A percentile compares a stretch with the other conserved stretches of the same genome.
Conservation (phyloP, 2,329 filamentous ascomycete genomes). For the Cercospora brassicicola region DNA sequence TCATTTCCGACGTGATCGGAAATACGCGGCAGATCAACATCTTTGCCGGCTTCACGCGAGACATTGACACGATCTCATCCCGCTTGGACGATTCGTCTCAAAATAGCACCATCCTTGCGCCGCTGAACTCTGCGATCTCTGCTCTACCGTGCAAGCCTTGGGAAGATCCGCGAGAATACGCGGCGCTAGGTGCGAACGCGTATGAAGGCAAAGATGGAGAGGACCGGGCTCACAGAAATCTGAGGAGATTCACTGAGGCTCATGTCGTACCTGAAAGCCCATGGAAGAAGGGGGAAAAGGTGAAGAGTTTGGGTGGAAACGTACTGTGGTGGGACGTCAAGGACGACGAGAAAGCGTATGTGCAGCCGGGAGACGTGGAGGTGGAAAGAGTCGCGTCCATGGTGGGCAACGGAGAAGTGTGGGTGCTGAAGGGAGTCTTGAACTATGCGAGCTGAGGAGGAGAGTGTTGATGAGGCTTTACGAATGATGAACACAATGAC, state of each 20-base stretch:
- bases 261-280: constrained; percentile 76
- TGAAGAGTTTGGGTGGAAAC: constrained; percentile 65
- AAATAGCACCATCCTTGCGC: constrained; percentile 85
- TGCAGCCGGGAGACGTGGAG: constrained; percentile 77
- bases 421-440: constrained; percentile 67
- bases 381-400: constrained; percentile 71
- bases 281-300: constrained; percentile 69
- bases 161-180: constrained; percentile 75
- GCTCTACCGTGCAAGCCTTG: constrained; percentile 80
- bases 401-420: constrained; percentile 86
- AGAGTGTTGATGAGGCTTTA: neutral
- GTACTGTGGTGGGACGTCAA: constrained; percentile 81
- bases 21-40: constrained; percentile 76
- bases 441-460: constrained; percentile 46
- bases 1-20: constrained; percentile 81
- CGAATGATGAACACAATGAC: neutral
- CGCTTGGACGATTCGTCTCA: constrained; percentile 66
- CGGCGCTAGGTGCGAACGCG: constrained; percentile 63
- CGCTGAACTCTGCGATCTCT: constrained; percentile 78
- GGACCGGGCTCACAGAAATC: constrained; percentile 72
- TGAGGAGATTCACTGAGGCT: constrained; percentile 78
- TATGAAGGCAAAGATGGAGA: constrained; percentile 75
- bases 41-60: constrained; percentile 78
- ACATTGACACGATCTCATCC: constrained; percentile 66
- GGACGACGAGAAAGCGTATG: constrained; percentile 62